Evolutionary conservation across 192 early-diverging fungal genomes (phyloP).

Genomic region (Pilobolus umbonatus): DNA sequence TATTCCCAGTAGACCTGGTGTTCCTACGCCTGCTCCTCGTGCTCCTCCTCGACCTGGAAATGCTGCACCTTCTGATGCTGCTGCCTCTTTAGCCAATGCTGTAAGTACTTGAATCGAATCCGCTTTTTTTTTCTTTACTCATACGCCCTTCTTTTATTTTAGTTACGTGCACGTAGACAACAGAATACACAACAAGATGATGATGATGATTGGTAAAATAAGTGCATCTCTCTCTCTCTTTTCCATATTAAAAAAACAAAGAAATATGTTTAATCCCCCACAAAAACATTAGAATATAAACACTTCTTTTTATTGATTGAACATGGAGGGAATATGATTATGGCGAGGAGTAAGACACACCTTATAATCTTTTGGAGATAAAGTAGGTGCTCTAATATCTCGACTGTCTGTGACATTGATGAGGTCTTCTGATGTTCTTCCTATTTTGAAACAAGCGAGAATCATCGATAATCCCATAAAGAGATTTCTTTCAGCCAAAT

Average conservation of each 20-base stretch:
- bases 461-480: slow-evolving; percentile 18
- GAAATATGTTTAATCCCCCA: no score
- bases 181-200: slow-evolving; percentile 15
- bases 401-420: slow-evolving; percentile 14
- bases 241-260: no score
- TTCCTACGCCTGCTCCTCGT: slow-evolving; percentile 12
- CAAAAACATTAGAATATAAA: no score
- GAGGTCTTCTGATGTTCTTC: not conserved
- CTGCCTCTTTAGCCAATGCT: slow-evolving; percentile 36
- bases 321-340: no score
- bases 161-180: slow-evolving; percentile 19
- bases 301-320: no score
- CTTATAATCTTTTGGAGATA: slow-evolving; percentile 23
- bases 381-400: slow-evolving; percentile 14
- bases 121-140: not conserved
- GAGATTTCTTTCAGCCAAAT: slow-evolving; percentile 32
- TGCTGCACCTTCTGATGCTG: slow-evolving; percentile 19
- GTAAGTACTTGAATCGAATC: slow-evolving; percentile 27
- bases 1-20: slow-evolving; percentile 34
- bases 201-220: slow-evolving; percentile 25
- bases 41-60: slow-evolving; percentile 29
- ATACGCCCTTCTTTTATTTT: not conserved
- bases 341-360: slow-evolving; percentile 22
- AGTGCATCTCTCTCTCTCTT: not conserved
- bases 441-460: slow-evolving; percentile 27